Evolutionary conservation across 257 asterid species (phyloP), one percentile per base, ranked within the genome.

Genomic region (Solanum okadae): DNA sequence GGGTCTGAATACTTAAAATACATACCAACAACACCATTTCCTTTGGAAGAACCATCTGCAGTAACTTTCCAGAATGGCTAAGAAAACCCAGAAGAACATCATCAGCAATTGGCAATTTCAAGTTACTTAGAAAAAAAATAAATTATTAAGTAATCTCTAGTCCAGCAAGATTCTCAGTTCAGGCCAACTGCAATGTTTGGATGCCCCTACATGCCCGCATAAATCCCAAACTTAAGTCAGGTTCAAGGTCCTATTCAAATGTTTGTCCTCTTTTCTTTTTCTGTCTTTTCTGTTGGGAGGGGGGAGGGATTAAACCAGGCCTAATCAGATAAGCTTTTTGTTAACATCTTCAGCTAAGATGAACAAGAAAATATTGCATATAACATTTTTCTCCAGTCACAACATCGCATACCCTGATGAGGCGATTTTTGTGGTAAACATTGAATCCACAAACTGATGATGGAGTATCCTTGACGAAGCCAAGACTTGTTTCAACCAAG

Each of bases 21-120:
- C 94, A 38, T 94, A 95, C 99, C 99, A 68, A 96, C 98, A 88
- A 95, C 96, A 75, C 99, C 98, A 73, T 88, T 44, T 87, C 99
- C 99, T 93, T 5, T 94, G 81, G 95, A 92, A 81, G 33, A n/a
- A 87, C 99, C 99, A 92, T 96, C 99, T 61, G 90, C 88, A 73
- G 96, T 95, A 87, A 96, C 99, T 91, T 93, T 96, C 99, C 99
- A 96, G 91, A 91, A 96, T 82, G 99, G 98, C 99, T 96, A 93
- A 89, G 88, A 86, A 52, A 88, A 92, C 38, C 68, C 86, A 89
- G 63, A 87, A 90, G 86, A 85, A 52, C n/a, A 25, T 42, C 68
- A 20, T 49, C 46, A 87, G 79, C n/a, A 84, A 34, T 35, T 79
- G 78, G 67, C 49, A 71, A 70, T 71, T 46, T 67, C 71, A 70